Evolutionary conservation across 495 filamentous ascomycete species (phyloP).

Genomic region (Stereocaulon alpinum): DNA sequence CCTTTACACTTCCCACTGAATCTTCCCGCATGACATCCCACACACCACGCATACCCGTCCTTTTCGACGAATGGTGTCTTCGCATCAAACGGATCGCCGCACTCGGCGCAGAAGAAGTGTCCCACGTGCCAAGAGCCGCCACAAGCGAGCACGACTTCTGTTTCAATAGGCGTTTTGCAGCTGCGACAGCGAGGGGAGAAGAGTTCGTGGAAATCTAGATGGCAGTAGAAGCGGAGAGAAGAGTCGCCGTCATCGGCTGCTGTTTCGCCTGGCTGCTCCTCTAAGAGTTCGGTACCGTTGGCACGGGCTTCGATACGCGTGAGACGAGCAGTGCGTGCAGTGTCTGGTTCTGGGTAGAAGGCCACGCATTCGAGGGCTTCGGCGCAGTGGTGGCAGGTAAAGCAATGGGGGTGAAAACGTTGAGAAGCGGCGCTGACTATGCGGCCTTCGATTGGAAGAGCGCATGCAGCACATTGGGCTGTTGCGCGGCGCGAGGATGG

Average conservation of each 20-base stretch:
- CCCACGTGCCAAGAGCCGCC: conserved; percentile 94
- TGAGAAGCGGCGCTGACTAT: conserved; percentile 69
- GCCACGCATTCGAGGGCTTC: conserved; percentile 87
- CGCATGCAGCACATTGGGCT: conserved; percentile 75
- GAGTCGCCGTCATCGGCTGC: conserved; percentile 57
- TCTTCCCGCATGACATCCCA: conserved; percentile 82
- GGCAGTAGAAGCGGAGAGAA: conserved; percentile 81
- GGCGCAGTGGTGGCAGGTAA: conserved; percentile 79
- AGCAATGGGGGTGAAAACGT: conserved; percentile 93
- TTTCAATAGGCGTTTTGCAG: conserved; percentile 97
- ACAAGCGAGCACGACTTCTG: conserved; percentile 85
- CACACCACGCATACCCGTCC: conserved; percentile 98
- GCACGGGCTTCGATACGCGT: conserved; percentile 51
- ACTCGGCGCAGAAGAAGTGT: conserved; percentile 99
- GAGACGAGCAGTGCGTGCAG: conserved; percentile 56
- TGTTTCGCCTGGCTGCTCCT: conserved; percentile 46
- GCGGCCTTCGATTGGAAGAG: conserved; percentile 73
- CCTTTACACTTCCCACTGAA: conserved; percentile 79
- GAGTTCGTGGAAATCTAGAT: conserved; percentile 93
- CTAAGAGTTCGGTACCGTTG: conserved; percentile 47
- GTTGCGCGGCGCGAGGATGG: conserved; percentile 49
- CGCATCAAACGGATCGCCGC: conserved; percentile 84
- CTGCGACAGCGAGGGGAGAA: conserved; percentile 90
- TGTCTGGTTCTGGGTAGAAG: conserved; percentile 84
- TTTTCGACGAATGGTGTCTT: conserved; percentile 89